Base-by-base conservation (phyloP, 805 yeast species). In the Monosporozyma yasuniensis region DNA sequence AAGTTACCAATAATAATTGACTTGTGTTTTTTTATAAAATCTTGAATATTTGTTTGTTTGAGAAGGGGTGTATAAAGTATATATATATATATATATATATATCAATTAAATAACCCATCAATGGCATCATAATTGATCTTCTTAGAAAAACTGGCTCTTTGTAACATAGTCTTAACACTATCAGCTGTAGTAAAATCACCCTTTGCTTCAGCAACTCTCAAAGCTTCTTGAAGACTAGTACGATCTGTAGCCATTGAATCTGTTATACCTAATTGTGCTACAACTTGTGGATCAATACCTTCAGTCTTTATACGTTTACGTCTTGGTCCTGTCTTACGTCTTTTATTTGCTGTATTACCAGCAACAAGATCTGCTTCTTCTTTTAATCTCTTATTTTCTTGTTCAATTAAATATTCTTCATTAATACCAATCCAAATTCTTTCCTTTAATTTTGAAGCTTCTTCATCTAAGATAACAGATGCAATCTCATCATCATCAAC, bases 61-160 rank as follows among this genome's bases (percentile, higher is more conserved):
- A n/a, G n/a, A n/a, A n/a, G n/a, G n/a, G n/a, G n/a, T n/a, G n/a
- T n/a, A n/a, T n/a, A n/a, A n/a, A n/a, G n/a, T n/a, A n/a, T n/a
- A n/a, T n/a, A n/a, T n/a, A 12, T 32, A 32, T 6, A n/a, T 7
- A 32, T 5, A 32, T n/a, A 12, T 32, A n/a, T 32, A 32, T 32
- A 32, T 34, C 38, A 56, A 32, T 64, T 68, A 54, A 73, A 72
- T 42, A 73, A 61, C 52, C 75, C 79, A 54, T 81, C 83, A 48
- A 91, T 78, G 4, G 91, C 89, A 45, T 77, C 81, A 65, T 93
- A 93, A 66, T 93, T 93, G 66, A 93, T 85, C 72, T 93, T 93
- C 69, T 83, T 85, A 25, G 96, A 87, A 56, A 84, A 81, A 6
- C 85, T 74, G 60, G 87, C 83, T 66, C 82, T 84, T 55, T 79